Base-by-base conservation (phyloP, 1,139 yeast genomes). In the Pichia sp. region DNA sequence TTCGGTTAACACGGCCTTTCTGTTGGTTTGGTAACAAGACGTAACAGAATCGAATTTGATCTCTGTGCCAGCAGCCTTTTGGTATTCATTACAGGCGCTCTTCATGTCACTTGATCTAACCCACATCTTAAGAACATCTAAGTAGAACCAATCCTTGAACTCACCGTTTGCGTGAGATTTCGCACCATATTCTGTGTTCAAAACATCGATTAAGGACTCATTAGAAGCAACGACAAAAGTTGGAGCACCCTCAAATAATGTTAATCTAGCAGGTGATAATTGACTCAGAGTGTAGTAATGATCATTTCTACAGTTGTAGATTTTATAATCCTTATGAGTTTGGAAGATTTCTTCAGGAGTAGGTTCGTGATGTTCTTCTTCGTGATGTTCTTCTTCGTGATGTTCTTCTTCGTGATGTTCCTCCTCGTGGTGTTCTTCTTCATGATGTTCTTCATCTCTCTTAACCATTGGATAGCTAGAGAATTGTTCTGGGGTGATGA, bases 231-330 rank as follows among this genome's bases (percentile, higher is more conserved):
- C 79, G 24, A 75, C 67, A 53, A 74, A 70, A 8, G 69, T 70
- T 4, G 76, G 71, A 1, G 73, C 71, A 10, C 77, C 78, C 59
- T 76, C 81, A 56, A 76, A 74, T 55, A 66, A 68, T 3, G 78
- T 66, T 40, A 73, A 71, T 47, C 73, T 63, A 11, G 75, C 52
- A 1, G 79, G 79, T 27, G 74, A 62, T 14, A 75, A 53, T 52
- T 73, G 76, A 8, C 66, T 42, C 32, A 52, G 51, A 1, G 58
- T 59, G 40, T 61, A 60, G 54, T 71, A 76, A 62, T 76, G 80
- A 50, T 68, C 67, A 58, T 76, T 75, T 37, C 77, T 63, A 59
- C 81, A 76, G 53, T 75, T 75, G 58, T 68, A 72, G 4, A 59
- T 39, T 11, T 55, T 42, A 38, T 59, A 34, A 30, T 48, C 38